Base-by-base conservation (phyloP, 176 grass and related monocot genomes). In the Juncus effusus region DNA sequence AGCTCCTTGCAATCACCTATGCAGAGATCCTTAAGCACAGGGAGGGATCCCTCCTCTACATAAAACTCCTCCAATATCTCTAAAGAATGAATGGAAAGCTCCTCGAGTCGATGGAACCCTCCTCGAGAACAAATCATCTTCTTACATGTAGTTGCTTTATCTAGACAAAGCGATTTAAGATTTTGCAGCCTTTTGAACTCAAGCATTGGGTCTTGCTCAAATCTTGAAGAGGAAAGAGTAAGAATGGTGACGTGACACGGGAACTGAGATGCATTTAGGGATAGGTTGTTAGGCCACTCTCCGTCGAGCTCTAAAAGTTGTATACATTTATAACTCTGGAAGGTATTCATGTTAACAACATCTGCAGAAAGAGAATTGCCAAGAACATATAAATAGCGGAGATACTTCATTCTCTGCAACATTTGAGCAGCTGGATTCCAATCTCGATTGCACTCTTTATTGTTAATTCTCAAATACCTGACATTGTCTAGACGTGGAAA, bases 161-260 rank as follows among this genome's bases (percentile, higher is more conserved):
- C 45, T 52, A 54, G 10, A 47, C 65, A 55, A 39, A 68, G 65
- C 13, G 13, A 13, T 38, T 13, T 68, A 54, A 68, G 36, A 38
- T 36, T 54, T 36, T 10, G 65, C 49, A 68, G 10, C 28, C n/a
- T 68, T 16, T 39, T 13, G 13, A 68, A 51, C 54, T 68, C 65
- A 2, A 36, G 65, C 65, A 68, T 68, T 9, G 65, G 65, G 15
- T 68, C 65, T 68, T 68, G 19, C 47, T 68, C 49, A 6, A 68
- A 16, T 36, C 28, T 68, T 9, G 49, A 38, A 54, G 13, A 13
- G 9, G 10, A 68, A 68, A 68, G 65, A 14, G 39, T 38, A 5
- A 68, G 65, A 38, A 52, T 19, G 2, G 65, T 68, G 49, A 54
- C 7, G 3, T 68, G 65, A 5, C 36, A 3, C 3, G 65, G 65